phyloP scores from a whole-genome alignment of 108 stramenopile species.

The Skeletonema potamos region DNA sequence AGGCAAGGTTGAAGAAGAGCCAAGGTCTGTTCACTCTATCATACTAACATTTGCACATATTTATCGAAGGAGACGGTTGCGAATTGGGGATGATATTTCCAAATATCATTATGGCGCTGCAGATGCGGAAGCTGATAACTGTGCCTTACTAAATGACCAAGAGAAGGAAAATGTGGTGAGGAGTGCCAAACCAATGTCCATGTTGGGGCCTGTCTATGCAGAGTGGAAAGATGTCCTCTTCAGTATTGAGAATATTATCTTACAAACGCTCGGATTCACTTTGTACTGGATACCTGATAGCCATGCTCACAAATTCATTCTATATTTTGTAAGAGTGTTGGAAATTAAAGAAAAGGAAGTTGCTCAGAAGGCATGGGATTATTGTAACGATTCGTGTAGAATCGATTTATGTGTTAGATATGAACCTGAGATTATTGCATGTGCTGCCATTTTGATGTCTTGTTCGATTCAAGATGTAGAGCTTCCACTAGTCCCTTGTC shows the following conservation, averaged over 20 bases:
- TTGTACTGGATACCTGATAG: constrained; percentile 81
- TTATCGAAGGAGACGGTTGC: constrained; percentile 57
- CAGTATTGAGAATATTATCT: constrained; percentile 55
- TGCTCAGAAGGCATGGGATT: constrained; percentile 80
- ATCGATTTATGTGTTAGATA: constrained; percentile 79
- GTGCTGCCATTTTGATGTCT: constrained; percentile 62
- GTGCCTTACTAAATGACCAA: constrained; percentile 13
- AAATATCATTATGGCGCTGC: constrained; percentile 6
- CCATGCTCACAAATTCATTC: constrained; percentile 80
- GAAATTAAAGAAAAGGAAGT: constrained; percentile 38
- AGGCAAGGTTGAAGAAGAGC: constrained; percentile 71
- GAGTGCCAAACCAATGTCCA: constrained; percentile 44
- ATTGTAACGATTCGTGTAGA: constrained; percentile 85
- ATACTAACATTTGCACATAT: constrained; percentile 62
- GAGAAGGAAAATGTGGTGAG: constrained; percentile 50
- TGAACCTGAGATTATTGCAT: constrained; percentile 70
- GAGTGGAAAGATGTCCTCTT: constrained; percentile 60
- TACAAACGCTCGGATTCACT: constrained; percentile 77
- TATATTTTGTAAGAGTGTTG: constrained; percentile 57
- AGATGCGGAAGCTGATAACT: constrained; percentile 21
- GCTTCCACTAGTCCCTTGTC: constrained; percentile 50
- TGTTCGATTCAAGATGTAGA: constrained; percentile 32
- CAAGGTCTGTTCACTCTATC: constrained; percentile 46
- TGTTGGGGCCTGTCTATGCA: constrained; percentile 61
- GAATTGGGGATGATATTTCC: constrained; percentile 28